Evolutionary conservation across 192 early-diverging fungal genomes (phyloP).

Genomic region (Gonapodya prolifera): DNA sequence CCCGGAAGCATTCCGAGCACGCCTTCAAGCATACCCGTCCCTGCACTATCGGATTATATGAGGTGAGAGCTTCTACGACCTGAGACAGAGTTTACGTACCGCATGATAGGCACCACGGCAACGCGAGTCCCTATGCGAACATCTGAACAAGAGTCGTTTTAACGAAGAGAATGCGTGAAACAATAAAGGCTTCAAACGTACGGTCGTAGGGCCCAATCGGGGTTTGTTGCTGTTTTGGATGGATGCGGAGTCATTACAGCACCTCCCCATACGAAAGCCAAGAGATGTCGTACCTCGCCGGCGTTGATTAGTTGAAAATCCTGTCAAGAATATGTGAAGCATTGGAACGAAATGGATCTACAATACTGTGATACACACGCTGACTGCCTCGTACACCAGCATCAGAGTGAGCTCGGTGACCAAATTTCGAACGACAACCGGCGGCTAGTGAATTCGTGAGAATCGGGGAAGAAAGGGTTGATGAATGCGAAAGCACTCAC

Average conservation of each 20-base stretch:
- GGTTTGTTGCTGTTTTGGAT: constrained; percentile 19
- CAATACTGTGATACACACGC: constrained; percentile 12
- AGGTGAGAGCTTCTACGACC: not conserved
- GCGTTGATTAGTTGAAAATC: not conserved
- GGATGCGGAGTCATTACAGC: constrained; percentile 1
- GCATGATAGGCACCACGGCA: constrained; percentile 50
- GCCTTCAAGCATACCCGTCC: constrained; percentile 9
- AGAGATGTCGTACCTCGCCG: not conserved
- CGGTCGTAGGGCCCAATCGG: constrained; percentile 27
- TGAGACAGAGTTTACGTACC: constrained; percentile 21
- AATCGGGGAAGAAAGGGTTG: constrained; percentile 43
- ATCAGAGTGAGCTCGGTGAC: constrained; percentile 35
- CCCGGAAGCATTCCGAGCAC: constrained; percentile 51
- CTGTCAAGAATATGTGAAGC: not conserved
- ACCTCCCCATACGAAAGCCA: constrained; percentile 1
- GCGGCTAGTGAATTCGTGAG: constrained; percentile 35
- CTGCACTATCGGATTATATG: not conserved
- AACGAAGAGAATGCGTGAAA: not conserved
- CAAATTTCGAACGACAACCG: constrained; percentile 38
- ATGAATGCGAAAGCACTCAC: constrained; percentile 7
- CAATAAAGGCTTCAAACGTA: not conserved
- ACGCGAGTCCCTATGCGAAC: constrained; percentile 20
- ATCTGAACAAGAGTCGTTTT: constrained; percentile 5
- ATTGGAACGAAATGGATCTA: constrained; percentile 10
- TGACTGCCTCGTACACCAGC: constrained; percentile 50